Base-by-base conservation (phyloP, 148 eudicot species). In the Pharnaceum exiguum region DNA sequence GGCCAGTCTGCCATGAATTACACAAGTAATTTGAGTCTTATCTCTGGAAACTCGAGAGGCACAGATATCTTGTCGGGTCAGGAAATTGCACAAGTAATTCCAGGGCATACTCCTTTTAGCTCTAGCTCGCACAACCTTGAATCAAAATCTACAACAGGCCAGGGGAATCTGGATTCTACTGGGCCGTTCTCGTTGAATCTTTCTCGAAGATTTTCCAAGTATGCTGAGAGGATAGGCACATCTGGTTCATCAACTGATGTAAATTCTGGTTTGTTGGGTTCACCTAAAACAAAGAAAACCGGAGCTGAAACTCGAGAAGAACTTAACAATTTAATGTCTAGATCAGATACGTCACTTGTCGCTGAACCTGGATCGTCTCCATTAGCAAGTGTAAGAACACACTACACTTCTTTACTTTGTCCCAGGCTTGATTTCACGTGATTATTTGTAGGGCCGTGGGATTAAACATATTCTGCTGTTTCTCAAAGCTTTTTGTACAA, bases 241-340 rank as follows among this genome's bases (percentile, higher is more conserved):
- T 68, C 78, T 50, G 65, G 78, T 11, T 62, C 85, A 32, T 76
- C 79, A 29, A 64, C 61, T 72, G 98, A 88, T 55, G 84, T 80
- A 38, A 59, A 71, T 59, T 73, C 82, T 19, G 59, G 71, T 69
- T 76, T 82, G 3, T 60, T 69, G 51, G 87, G 82, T 35, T 93
- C 98, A 26, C 96, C 96, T 18, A 93, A 93, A 77, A 79, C 79
- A 59, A 88, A 93, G 82, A 87, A 87, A 63, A 88, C 87, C 1
- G 99, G 95, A 62, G 82, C 76, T 57, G 99, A 94, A 73, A 86
- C 96, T 17, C 77, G 85, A 62, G 99, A 93, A 70, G 96, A 93
- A 58, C 80, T 85, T 64, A 89, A 61, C 68, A 80, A 85, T 78
- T 57, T 85, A 58, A 60, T 80, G 53, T 75, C 79, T 28, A 86